Conservation (phyloP, 2,329 filamentous ascomycete species). For the Thelonectria discophora region DNA sequence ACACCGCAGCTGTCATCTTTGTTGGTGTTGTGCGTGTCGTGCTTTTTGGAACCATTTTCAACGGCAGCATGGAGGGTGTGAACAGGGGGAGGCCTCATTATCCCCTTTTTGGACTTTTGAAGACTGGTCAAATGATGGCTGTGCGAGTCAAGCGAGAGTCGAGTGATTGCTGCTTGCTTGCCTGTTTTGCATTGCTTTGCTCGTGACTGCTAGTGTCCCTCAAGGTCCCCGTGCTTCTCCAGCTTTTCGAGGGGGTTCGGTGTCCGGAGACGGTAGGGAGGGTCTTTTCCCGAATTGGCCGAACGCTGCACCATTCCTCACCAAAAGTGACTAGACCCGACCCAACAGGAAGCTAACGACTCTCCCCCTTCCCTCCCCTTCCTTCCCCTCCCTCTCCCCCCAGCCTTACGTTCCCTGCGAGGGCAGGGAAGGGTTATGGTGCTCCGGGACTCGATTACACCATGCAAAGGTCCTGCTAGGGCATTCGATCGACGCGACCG, state of each 20-base stretch:
- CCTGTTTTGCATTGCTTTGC: no score
- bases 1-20: not conserved
- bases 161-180: no score
- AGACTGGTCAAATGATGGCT: no score
- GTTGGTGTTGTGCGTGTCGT: not conserved
- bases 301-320: conserved; percentile 21
- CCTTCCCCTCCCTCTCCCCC: not conserved
- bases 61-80: not conserved
- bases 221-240: not conserved
- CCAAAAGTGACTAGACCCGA: conserved; percentile 1
- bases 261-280: conserved; percentile 10
- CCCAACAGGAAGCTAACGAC: conserved; percentile 15
- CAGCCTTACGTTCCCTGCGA: conserved; percentile 30
- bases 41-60: not conserved
- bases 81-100: not conserved
- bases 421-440: not conserved
- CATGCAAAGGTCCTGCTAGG: conserved; percentile 4
- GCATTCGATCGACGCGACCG: not conserved
- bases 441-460: not conserved
- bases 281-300: conserved; percentile 29
- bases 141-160: not conserved
- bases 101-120: no score
- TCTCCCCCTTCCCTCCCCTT: conserved; percentile 5
- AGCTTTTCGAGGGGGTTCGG: conserved; percentile 22
- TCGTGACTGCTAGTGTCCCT: no score